Percentiles rank a stretch among this genome's conserved stretches.
Evolutionary conservation across 2,329 filamentous ascomycete species (phyloP).

Genomic region (Eutypella sp.): DNA sequence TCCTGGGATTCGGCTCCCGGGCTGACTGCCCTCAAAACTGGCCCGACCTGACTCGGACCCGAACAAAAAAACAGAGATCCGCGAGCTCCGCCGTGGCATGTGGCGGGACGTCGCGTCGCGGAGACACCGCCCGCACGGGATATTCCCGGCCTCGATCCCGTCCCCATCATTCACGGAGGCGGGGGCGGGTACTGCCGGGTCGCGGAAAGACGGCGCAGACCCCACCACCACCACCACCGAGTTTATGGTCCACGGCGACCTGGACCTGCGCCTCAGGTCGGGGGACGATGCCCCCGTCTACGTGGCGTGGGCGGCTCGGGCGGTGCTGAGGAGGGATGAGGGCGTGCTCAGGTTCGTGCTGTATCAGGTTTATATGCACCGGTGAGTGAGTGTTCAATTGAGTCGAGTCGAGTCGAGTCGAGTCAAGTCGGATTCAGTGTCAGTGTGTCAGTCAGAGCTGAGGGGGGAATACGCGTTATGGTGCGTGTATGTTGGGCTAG

Average conservation of each 20-base stretch:
- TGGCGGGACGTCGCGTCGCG: conserved; percentile 36
- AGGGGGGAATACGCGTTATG: too few relatives aligned
- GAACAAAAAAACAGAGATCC: too few relatives aligned
- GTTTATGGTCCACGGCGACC: conserved; percentile 28
- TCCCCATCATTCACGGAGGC: not conserved
- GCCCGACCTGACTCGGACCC: too few relatives aligned
- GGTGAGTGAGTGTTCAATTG: conserved; percentile 15
- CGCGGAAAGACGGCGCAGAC: conserved; percentile 1
- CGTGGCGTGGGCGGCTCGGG: conserved; percentile 27
- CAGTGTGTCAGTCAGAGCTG: not conserved
- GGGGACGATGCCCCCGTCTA: conserved; percentile 11
- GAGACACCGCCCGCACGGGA: conserved; percentile 36
- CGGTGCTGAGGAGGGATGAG: conserved; percentile 15
- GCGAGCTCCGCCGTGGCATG: conserved; percentile 36
- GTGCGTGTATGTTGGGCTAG: too few relatives aligned
- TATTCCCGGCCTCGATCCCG: conserved; percentile 35
- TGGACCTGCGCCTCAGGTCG: conserved; percentile 16
- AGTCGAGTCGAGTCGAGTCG: too few relatives aligned
- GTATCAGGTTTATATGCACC: conserved; percentile 30
- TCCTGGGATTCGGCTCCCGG: too few relatives aligned
- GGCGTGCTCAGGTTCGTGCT: conserved; percentile 21
- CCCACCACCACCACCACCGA: conserved; percentile 30
- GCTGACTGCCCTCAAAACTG: too few relatives aligned
- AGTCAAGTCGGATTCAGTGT: not conserved
- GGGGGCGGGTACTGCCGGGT: conserved; percentile 9